Base-by-base conservation (phyloP, 2,329 filamentous ascomycete species). In the Cylindrodendrum hubeiense region DNA sequence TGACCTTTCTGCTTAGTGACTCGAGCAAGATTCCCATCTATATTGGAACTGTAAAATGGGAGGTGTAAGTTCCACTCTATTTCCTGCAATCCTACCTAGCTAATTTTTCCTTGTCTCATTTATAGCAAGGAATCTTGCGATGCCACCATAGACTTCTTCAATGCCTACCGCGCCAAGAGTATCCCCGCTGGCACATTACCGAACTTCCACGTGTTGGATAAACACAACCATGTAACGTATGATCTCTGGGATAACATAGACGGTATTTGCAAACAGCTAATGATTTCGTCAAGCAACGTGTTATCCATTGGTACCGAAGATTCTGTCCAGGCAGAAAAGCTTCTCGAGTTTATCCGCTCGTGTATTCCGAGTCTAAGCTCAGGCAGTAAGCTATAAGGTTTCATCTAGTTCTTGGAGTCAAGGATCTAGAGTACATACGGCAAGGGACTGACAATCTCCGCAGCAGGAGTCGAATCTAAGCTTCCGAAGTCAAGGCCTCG, bases 141-240 rank as follows among this genome's bases (percentile, higher is more conserved):
- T 34, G 66, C 44, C 19, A 46, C 52, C n/a, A 41, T 64, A 10
- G 39, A 46, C 12, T 68, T 68, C 54, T 62, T 68, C 60, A 64
- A 66, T 21, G 60, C 60, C 0, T 68, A 68, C 44, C 54, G 66
- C 5, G 47, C 34, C 4, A 56, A 63, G 9, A 68, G 66, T 28
- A 44, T 30, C 22, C 66, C 63, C 15, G 26, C n/a, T 8, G 63
- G 55, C 3, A 68, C 66, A 5, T 44, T 58, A 13, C 54, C 66
- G 2, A 30, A 54, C n/a, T 68, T 68, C 46, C 59, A 68, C 50
- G 63, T 68, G 2, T n/a, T 64, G 2, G 33, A 63, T n/a, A 61
- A 61, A 15, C 66, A 68, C 33, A 68, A 68, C 33, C 66, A 68
- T 46, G 28, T 68, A 3, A 66, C 47, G 66, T 66, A 59, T 21